Base-by-base conservation (phyloP, 768 basidiomycete species). In the Kwoniella europaea region DNA sequence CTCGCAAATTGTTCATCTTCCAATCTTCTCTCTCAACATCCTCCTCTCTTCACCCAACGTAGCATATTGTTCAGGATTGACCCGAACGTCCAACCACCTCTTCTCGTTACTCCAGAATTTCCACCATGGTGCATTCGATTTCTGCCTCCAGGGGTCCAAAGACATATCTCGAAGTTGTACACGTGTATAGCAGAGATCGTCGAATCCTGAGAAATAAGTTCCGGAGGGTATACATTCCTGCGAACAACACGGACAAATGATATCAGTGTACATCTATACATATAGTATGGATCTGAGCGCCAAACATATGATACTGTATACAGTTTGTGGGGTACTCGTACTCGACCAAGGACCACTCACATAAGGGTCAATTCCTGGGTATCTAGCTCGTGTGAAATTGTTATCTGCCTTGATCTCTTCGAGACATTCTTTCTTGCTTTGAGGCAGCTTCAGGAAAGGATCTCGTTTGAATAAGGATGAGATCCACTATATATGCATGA, bases 131-230 rank as follows among this genome's bases (percentile, higher is more conserved):
- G 29, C 42, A 44, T 58, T 52, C 6, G 59, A 18, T 50, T 70
- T 70, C 60, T 70, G 69, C 10, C 69, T 56, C 69, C 69, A 70
- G 6, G 62, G 69, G 46, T 70, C 63, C 16, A 69, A 59, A 16
- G 52, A 41, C 52, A 69, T 29, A 44, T 69, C 68, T 2, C 61
- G 43, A 1, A 69, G 54, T 24, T 64, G 53, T 7, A 55, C 42
- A 24, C 68, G n/a, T 3, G 61, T 29, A 13, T 69, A 62, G 13
- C 54, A 52, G 2, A 63, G 52, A 54, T 69, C 68, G 53, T 69
- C 64, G 43, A 69, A 69, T 24, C 61, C 68, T 27, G 59, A 54
- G 29, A 69, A 63, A n/a, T 63, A 69, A 13, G 68, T 63, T 1
- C 60, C 61, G 44, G 55, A 56, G 6, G 66, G 66, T 29, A 67